phyloP scores from a whole-genome alignment of 2,329 filamentous ascomycete species.

The Dactylellina sp. region DNA sequence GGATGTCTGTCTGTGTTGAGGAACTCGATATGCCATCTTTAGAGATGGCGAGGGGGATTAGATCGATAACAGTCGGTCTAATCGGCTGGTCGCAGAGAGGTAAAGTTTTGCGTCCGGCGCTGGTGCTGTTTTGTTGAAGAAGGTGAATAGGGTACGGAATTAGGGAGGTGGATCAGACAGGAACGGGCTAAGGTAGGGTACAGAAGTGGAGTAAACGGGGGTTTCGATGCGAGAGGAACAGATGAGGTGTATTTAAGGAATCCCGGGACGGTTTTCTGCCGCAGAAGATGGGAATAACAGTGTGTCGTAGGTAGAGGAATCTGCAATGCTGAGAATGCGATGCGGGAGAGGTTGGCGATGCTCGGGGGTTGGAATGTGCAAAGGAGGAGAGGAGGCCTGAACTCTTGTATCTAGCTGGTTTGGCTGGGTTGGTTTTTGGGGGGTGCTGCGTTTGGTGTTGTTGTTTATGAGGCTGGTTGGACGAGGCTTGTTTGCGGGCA shows the following conservation, averaged over 20 bases:
- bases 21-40: constrained; percentile 51
- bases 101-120: constrained; percentile 46
- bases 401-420: background rate
- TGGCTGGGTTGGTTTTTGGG: background rate
- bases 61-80: constrained; percentile 10
- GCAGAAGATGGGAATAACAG: background rate
- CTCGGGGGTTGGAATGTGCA: background rate
- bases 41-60: background rate
- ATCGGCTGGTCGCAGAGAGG: constrained; percentile 14
- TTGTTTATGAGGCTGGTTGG: constrained; percentile 9
- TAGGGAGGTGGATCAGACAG: constrained; percentile 31
- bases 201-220: constrained; percentile 51
- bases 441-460: too few species aligned
- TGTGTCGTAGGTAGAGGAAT: constrained; percentile 5
- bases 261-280: background rate
- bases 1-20: constrained; percentile 48
- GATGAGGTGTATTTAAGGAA: constrained; percentile 25
- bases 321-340: background rate
- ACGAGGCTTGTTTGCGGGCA: constrained; percentile 41
- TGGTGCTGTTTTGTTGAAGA: constrained; percentile 26
- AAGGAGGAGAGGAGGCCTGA: background rate
- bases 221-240: constrained; percentile 34
- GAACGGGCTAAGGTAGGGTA: constrained; percentile 35
- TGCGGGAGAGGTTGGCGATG: constrained; percentile 6
- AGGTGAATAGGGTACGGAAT: constrained; percentile 12